A percentile compares a stretch with the other conserved stretches of the same genome.
These are phyloP conservation scores for Lactifluus volemus DNA, from an alignment of 768 basidiomycete genomes.

Conservation along the genomic window DNA sequence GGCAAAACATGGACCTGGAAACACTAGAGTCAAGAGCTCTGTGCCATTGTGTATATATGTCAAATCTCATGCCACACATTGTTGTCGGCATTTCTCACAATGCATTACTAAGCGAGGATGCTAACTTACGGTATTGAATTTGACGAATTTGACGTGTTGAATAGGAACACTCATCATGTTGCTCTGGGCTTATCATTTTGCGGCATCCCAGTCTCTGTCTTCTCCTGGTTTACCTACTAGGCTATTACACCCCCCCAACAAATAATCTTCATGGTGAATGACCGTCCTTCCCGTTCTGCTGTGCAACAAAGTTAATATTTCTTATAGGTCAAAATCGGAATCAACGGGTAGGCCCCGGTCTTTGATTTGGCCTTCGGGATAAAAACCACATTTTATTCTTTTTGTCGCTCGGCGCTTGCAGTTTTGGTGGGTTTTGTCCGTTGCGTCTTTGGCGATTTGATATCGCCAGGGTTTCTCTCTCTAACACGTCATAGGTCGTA, in stretches of 20 bases:
- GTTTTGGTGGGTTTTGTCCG: constrained; percentile 52
- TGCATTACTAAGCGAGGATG: too few relatives aligned
- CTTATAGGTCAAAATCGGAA: constrained; percentile 74
- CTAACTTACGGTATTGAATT: too few relatives aligned
- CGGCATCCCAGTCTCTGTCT: neutral
- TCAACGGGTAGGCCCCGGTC: constrained; percentile 71
- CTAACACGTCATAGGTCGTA: constrained; percentile 62
- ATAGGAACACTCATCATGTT: too few relatives aligned
- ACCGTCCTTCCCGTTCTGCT: neutral
- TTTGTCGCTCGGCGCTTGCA: constrained; percentile 23
- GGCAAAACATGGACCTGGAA: too few relatives aligned
- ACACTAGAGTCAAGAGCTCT: too few relatives aligned
- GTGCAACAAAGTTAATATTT: neutral
- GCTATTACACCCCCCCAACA: neutral
- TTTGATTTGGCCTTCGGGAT: neutral
- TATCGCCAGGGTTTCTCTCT: neutral
- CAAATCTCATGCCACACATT: too few relatives aligned
- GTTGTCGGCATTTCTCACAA: too few relatives aligned
- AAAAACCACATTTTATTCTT: neutral
- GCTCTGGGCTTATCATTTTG: too few relatives aligned
- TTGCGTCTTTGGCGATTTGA: neutral
- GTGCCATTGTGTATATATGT: too few relatives aligned
- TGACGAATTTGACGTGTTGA: too few relatives aligned
- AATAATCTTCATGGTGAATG: neutral
- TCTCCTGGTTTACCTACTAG: neutral